These are phyloP conservation scores for Ophiocordyceps camponoti-floridani DNA, from an alignment of 2,329 filamentous ascomycete genomes.

Conservation along the genomic window DNA sequence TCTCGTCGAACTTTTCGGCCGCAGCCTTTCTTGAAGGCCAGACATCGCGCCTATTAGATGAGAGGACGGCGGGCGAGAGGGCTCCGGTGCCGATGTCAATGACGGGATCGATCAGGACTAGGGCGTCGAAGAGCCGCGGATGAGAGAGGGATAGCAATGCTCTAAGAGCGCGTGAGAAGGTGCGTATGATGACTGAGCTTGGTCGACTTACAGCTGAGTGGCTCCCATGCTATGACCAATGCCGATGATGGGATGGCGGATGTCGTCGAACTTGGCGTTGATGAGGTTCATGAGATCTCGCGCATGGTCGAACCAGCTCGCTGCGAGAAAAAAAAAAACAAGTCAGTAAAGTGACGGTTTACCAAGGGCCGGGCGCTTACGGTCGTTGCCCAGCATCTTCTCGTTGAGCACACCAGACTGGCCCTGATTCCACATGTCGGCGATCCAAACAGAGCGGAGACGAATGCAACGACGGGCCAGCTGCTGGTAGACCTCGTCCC, in stretches of 20 bases:
- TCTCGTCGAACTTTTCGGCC: conserved; percentile 44
- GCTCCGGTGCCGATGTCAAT: conserved; percentile 26
- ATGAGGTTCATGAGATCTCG: neutral
- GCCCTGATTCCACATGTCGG: conserved; percentile 76
- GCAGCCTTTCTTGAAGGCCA: conserved; percentile 68
- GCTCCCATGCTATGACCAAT: neutral
- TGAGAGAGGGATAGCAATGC: conserved; percentile 47
- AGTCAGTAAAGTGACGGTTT: neutral
- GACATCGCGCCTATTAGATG: conserved; percentile 54
- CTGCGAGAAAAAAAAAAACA: conserved; percentile 28
- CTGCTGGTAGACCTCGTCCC: conserved; percentile 57
- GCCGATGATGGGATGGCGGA: neutral
- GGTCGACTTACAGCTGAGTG: neutral
- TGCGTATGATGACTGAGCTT: no score
- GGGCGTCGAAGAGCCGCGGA: conserved; percentile 57
- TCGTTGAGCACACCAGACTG: conserved; percentile 65
- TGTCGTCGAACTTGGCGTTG: neutral
- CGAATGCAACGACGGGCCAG: conserved; percentile 41
- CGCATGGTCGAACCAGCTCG: conserved; percentile 71
- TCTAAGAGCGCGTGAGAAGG: neutral
- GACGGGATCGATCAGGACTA: conserved; percentile 75
- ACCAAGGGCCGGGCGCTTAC: conserved; percentile 20
- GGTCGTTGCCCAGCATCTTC: conserved; percentile 61
- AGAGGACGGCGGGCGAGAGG: conserved; percentile 34
- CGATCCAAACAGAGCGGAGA: conserved; percentile 76